Evolutionary conservation across 768 basidiomycete genomes (phyloP).

Genomic region (Imleria badia): DNA sequence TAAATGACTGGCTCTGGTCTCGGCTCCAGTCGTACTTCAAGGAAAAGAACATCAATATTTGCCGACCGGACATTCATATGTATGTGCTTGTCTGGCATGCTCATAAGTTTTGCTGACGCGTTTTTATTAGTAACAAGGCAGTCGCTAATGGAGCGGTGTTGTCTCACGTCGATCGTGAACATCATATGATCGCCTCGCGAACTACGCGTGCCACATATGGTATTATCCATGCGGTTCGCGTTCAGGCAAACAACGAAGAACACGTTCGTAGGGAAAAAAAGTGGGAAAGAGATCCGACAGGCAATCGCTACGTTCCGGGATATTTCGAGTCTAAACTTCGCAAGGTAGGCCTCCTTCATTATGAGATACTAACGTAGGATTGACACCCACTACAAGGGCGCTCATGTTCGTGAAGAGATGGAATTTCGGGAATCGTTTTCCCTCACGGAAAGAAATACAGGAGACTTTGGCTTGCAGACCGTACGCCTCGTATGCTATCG

Average conservation of each 20-base stretch:
- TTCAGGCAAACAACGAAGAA: neutral
- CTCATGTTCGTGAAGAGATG: conserved; percentile 1
- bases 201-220: neutral
- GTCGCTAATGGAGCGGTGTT: conserved; percentile 12
- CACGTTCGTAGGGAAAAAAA: conserved; percentile 4
- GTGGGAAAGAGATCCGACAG: conserved; percentile 12
- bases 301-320: conserved; percentile 8
- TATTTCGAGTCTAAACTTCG: conserved; percentile 12
- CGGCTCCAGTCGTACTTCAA: conserved; percentile 13
- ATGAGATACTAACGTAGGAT: neutral
- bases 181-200: neutral
- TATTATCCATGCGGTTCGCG: neutral
- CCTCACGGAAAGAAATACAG: neutral
- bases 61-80: conserved; percentile 8
- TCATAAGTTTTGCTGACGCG: neutral
- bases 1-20: conserved; percentile 12
- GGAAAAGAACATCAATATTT: neutral
- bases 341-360: neutral
- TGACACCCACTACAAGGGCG: neutral
- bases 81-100: neutral
- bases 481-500: conserved; percentile 10
- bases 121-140: conserved; percentile 5
- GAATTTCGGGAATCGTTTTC: conserved; percentile 12
- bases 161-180: neutral
- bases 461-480: conserved; percentile 5